Base-by-base conservation (phyloP, 352 stramenopile genomes). In the Phytophthora pini region DNA sequence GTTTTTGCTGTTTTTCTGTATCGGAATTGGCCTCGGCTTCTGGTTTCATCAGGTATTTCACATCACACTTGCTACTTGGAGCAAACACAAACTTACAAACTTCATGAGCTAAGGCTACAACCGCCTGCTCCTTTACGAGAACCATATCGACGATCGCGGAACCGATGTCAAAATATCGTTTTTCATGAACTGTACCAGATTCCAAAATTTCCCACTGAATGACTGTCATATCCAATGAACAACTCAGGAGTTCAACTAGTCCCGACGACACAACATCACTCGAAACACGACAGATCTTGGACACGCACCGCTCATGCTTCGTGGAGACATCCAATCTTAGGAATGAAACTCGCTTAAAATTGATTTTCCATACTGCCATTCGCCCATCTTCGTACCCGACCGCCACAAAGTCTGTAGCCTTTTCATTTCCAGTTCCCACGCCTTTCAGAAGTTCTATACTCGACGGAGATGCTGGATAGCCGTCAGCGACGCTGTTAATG, bases 201-300 rank as follows among this genome's bases (percentile, higher is more conserved):
- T 38, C 58, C 2, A 26, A 13, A 17, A 88, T 77, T 8, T 52
- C 12, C 84, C 84, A 92, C 1, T 89, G 43, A 47, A 92, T 80
- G 3, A 86, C 60, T 5, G 76, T 90, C 81, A 88, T 89, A 36
- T 92, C 84, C 7, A 89, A 51, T 0, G 83, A 92, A 6, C 72
- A 76, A 5, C 67, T 80, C 5, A 88, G 8, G 41, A 92, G 87
- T 11, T 71, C 36, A 1, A 6, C 53, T 11, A 15, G 29, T 41
- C 34, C 46, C 31, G 26, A 29, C 5, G 6, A 4, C 38, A 27
- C 34, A 6, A 51, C 24, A 32, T 65, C 32, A 8, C 8, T 64
- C 4, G 58, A 45, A 13, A 70, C 27, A n/a, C 59, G 13, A 27
- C 43, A 65, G 15, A 91, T 74, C 1, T 56, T 66, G 1, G 80